Evolutionary conservation across 1,139 yeast genomes (phyloP), one percentile per base, ranked within the genome.

Genomic region (Debaryomyces nepalensis): DNA sequence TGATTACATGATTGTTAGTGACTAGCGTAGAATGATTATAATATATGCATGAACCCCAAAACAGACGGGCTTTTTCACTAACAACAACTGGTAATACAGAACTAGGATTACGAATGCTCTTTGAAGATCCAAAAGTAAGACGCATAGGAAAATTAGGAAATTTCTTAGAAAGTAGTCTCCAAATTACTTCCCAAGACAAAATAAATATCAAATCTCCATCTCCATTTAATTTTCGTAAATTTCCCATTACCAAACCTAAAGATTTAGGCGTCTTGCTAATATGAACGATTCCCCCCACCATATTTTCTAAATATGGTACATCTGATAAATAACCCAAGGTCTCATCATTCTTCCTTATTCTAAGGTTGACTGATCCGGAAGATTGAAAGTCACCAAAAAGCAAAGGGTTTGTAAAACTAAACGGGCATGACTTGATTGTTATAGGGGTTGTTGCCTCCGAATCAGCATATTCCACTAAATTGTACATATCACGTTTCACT

Each of bases 121-220:
- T 16, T 21, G 30, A 26, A 8, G 22, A 12, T 18, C 24, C n/a
- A 9, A n/a, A 24, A 22, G 23, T 16, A 10, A 21, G 15, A 14
- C 18, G 24, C 8, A 4, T 12, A 30, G 26, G 11, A n/a, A 22
- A 26, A n/a, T 11, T 24, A 15, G 37, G 37, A 12, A 30, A 11
- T 14, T 29, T 21, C 8, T 12, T 27, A 6, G n/a, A n/a, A 6
- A 37, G 15, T 6, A 33, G 9, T 10, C 34, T 16, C 48, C 50
- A 50, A 16, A 60, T 47, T 9, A 35, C 23, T 7, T 54, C 46
- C 87, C 87, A 82, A 0, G 84, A 73, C 2, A 77, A 51, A 3
- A 81, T 66, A 3, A 76, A 57, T 15, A 76, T 57, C 43, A 84
- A 57, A 23, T 81, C 82, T 1, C 90, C 89, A 49, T 82, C 86